Percentiles rank a stretch among this genome's conserved stretches.
These are phyloP conservation scores for Taphrina wiesneri DNA, from an alignment of 1,139 yeast species.

Conservation along the genomic window DNA sequence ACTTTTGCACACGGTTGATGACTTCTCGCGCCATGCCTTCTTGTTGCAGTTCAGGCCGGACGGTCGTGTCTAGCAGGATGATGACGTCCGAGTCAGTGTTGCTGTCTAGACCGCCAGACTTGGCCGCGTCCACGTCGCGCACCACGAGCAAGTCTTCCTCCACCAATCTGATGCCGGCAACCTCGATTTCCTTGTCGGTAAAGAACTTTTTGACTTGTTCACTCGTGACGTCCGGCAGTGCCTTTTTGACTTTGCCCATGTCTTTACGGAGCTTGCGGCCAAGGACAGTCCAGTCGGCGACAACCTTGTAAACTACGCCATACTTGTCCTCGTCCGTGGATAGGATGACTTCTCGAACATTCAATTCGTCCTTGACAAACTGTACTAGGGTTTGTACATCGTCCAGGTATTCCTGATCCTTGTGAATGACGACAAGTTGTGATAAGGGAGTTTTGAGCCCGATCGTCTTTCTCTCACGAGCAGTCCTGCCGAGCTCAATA, in stretches of 20 bases:
- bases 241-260: conserved; percentile 90
- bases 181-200: conserved; percentile 69
- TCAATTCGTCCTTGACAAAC: conserved; percentile 86
- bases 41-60: conserved; percentile 82
- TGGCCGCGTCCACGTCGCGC: conserved; percentile 67
- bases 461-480: conserved; percentile 92
- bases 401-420: conserved; percentile 68
- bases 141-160: conserved; percentile 86
- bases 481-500: conserved; percentile 91
- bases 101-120: conserved; percentile 36
- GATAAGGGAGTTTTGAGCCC: conserved; percentile 94
- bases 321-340: conserved; percentile 89
- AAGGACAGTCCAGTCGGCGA: conserved; percentile 98
- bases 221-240: conserved; percentile 77
- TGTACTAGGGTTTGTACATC: conserved; percentile 76
- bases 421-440: conserved; percentile 80
- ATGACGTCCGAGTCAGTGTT: conserved; percentile 77
- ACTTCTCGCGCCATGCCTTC: conserved; percentile 97
- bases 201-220: conserved; percentile 79
- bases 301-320: conserved; percentile 88
- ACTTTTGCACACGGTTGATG: conserved; percentile 94
- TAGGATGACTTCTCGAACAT: conserved; percentile 81
- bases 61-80: conserved; percentile 81
- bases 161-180: conserved; percentile 85
- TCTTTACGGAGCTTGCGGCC: conserved; percentile 97